Evolutionary conservation across 2,329 filamentous ascomycete genomes (phyloP), one percentile per base, ranked within the genome.

Genomic region (Ascochyta rabiei): DNA sequence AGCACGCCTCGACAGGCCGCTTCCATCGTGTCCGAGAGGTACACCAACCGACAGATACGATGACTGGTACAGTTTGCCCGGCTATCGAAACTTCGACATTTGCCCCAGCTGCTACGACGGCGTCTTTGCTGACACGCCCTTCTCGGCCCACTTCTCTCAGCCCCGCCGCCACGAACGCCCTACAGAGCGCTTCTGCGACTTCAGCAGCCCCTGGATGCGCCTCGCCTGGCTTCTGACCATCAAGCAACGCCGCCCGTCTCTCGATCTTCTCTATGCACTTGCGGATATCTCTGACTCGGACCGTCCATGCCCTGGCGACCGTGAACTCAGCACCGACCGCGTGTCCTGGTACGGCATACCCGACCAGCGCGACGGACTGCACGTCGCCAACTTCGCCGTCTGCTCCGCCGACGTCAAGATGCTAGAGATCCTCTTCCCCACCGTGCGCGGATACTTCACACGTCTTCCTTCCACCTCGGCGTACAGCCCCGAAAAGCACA

Each of bases 161-260:
- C 84, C 85, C 31, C 81, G 85, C 26, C 78, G 81, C 24, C 84
- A 86, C 15, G 79, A 84, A 4, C 77, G 81, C 2, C 82, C 84
- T 13, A 79, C 81, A 35, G 80, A 84, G 40, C 81, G 90, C 7
- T 80, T 83, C 40, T 98, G 93, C 76, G 88, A 92, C 60, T 91
- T 97, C 74, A 90, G 90, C 26, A 82, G 85, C 12, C 85, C 88
- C 0, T 97, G 92, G 91, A 88, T 91, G 65, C 86, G 90, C 24
- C 86, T 96, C 34, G 92, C 92, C 0, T 96, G 89, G 86, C 81
- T 93, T 3, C 81, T 96, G 59, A 93, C 87, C 2, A 78, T 89
- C 47, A 91, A 92, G 73, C 85, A 90, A 61, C 77, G 85, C 12
- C 80, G 84, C 16, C 80, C 82, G 3, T 86, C 91, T 60, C 77